Percentiles rank a stretch among this genome's conserved stretches.
phyloP scores from a whole-genome alignment of 2,329 filamentous ascomycete genomes.

The Monilinia vaccinii-corymbosi region DNA sequence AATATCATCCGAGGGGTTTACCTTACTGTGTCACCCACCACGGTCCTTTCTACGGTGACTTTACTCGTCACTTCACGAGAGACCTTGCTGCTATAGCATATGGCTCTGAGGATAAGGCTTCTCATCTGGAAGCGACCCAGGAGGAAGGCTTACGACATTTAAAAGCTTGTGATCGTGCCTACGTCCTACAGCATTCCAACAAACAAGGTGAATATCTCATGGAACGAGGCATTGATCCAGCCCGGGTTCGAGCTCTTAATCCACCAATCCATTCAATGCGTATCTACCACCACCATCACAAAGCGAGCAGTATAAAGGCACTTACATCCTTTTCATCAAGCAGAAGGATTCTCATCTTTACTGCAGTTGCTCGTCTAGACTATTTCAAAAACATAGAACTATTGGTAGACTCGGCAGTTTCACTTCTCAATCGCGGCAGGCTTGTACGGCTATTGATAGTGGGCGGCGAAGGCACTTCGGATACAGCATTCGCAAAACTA shows the following conservation, averaged over 20 bases:
- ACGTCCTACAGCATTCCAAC: slow-evolving; percentile 14
- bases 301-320: background rate
- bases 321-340: slow-evolving; percentile 5
- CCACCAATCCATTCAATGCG: slow-evolving; percentile 13
- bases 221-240: slow-evolving; percentile 8
- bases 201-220: slow-evolving; percentile 14
- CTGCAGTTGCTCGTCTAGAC: slow-evolving; percentile 14
- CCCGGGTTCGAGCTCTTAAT: slow-evolving; percentile 11
- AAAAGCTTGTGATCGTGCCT: slow-evolving; percentile 9
- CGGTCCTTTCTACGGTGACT: slow-evolving; percentile 13
- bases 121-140: slow-evolving; percentile 11
- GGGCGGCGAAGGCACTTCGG: slow-evolving; percentile 8
- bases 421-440: slow-evolving; percentile 8
- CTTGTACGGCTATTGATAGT: slow-evolving; percentile 11
- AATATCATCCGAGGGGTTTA: slow-evolving; percentile 11
- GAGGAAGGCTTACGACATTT: slow-evolving; percentile 11
- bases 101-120: slow-evolving; percentile 13
- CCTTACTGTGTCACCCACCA: slow-evolving; percentile 15
- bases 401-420: slow-evolving; percentile 10
- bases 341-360: slow-evolving; percentile 12
- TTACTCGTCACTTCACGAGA: slow-evolving; percentile 9
- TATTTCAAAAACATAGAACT: slow-evolving; percentile 15
- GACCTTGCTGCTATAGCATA: slow-evolving; percentile 14
- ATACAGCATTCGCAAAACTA: slow-evolving; percentile 1
- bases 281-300: background rate